Evolutionary conservation across 2,329 filamentous ascomycete genomes (phyloP).

Genomic region (Juglanconis oblonga): DNA sequence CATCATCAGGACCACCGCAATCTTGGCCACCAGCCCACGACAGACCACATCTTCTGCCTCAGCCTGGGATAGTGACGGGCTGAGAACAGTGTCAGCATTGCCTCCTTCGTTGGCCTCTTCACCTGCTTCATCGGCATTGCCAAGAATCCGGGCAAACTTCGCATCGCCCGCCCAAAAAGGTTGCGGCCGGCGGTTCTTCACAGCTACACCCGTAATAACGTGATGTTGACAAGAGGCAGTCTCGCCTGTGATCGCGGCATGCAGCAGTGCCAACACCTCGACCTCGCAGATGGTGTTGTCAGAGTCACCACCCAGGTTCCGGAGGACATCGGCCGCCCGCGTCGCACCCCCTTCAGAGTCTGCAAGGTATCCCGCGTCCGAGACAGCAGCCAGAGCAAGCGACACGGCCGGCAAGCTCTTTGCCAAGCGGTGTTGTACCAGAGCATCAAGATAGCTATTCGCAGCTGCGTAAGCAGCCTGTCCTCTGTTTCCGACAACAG

Average conservation of each 20-base stretch:
- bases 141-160: slow-evolving; percentile 41
- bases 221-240: slow-evolving; percentile 43
- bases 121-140: slow-evolving; percentile 36
- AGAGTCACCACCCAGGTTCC: slow-evolving; percentile 41
- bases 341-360: slow-evolving; percentile 38
- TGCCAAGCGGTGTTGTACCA: slow-evolving; percentile 34
- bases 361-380: slow-evolving; percentile 47
- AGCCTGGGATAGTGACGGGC: slow-evolving; percentile 37
- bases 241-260: slow-evolving; percentile 46
- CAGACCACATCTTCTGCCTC: slow-evolving; percentile 47
- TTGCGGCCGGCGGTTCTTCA: slow-evolving; percentile 31
- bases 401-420: slow-evolving; percentile 33
- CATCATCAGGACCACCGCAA: slow-evolving; percentile 46
- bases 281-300: slow-evolving; percentile 46
- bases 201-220: slow-evolving; percentile 52
- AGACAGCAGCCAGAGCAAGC: slow-evolving; percentile 52
- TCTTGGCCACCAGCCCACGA: slow-evolving; percentile 45
- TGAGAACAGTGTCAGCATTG: slow-evolving; percentile 32
- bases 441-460: slow-evolving; percentile 38
- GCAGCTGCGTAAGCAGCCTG: slow-evolving; percentile 50
- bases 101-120: slow-evolving; percentile 30
- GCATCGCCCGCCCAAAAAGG: slow-evolving; percentile 54
- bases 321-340: slow-evolving; percentile 40
- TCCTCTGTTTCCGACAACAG: slow-evolving; percentile 30
- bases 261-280: slow-evolving; percentile 53